Percentiles rank a stretch among this genome's conserved stretches.
These are phyloP conservation scores for Epichloe coenophiala DNA, from an alignment of 2,329 filamentous ascomycete species.

Conservation along the genomic window DNA sequence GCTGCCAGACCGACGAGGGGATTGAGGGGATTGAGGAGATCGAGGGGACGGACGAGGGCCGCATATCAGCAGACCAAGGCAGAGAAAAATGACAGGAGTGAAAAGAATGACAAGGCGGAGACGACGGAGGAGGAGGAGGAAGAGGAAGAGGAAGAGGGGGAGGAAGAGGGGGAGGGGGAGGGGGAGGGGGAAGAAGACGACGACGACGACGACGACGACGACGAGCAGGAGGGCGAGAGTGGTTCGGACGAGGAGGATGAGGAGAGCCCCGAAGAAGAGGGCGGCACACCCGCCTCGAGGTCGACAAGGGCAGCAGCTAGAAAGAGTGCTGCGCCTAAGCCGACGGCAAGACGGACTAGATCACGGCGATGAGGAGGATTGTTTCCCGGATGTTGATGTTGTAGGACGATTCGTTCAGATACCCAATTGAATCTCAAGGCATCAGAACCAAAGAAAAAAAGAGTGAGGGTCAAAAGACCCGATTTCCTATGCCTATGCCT, in stretches of 20 bases:
- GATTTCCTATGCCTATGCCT: background rate
- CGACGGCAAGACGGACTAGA: slow-evolving; percentile 3
- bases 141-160: slow-evolving; percentile 20
- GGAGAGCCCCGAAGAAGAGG: slow-evolving; percentile 7
- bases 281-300: slow-evolving; percentile 24
- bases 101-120: slow-evolving; percentile 17
- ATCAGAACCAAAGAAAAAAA: background rate
- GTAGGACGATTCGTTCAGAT: background rate
- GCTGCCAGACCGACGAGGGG: slow-evolving; percentile 26
- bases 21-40: slow-evolving; percentile 23
- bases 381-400: too few species aligned
- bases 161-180: slow-evolving; percentile 13
- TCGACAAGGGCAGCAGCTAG: slow-evolving; percentile 8
- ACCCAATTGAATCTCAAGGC: background rate
- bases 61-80: slow-evolving; percentile 27
- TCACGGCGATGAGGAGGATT: slow-evolving; percentile 2
- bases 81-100: slow-evolving; percentile 10
- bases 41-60: slow-evolving; percentile 29
- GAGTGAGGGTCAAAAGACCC: too few species aligned
- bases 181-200: slow-evolving; percentile 18
- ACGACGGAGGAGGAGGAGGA: slow-evolving; percentile 18
- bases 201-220: slow-evolving; percentile 18
- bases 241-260: slow-evolving; percentile 16
- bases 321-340: slow-evolving; percentile 3
- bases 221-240: slow-evolving; percentile 19